Base-by-base conservation (phyloP, 352 stramenopile genomes). In the Aphanomyces astaci region DNA sequence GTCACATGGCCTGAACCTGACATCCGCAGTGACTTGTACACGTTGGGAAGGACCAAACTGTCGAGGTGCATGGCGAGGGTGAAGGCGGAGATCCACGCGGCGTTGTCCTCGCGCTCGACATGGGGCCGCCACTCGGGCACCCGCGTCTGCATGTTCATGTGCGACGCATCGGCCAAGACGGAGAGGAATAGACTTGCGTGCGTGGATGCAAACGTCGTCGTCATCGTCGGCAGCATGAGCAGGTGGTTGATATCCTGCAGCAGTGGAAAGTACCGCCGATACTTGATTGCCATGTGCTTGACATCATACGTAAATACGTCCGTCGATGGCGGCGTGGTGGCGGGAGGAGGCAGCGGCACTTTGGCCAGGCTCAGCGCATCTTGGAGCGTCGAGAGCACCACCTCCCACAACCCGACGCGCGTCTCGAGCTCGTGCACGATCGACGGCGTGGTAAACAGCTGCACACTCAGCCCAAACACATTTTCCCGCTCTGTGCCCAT, bases 371-470 rank as follows among this genome's bases (percentile, higher is more conserved):
- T 85, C 7, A 94, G 67, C 5, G 84, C 84, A 4, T 78, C 82
- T 24, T 89, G 83, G 39, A 94, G 81, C n/a, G 82, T 87, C 55
- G 89, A 79, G 30, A 94, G 64, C 19, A 94, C 71, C 55, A 86
- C 90, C 32, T 92, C 83, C 7, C 91, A 72, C 27, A 94, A 71
- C 3, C 82, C 84, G 4, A 39, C 7, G 36, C 53, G 33, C 4
- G 64, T 75, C 0, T 80, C 76, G 1, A 94, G 76, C 3, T 86
- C 73, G 13, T 79, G 78, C 0, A 96, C 86, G 24, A 97, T 89
- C 7, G 87, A 96, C 13, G 92, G 89, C 13, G 93, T 96, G 30
- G 92, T 98, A 63, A 97, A 94, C 63, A 97, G 90, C 75, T 98
- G 92, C n/a, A 98, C 92, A 17, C 88, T 86, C 55, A 96, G 94